Evolutionary conservation across 1,139 yeast species (phyloP), one percentile per base, ranked within the genome.

Genomic region (Candida sp.): DNA sequence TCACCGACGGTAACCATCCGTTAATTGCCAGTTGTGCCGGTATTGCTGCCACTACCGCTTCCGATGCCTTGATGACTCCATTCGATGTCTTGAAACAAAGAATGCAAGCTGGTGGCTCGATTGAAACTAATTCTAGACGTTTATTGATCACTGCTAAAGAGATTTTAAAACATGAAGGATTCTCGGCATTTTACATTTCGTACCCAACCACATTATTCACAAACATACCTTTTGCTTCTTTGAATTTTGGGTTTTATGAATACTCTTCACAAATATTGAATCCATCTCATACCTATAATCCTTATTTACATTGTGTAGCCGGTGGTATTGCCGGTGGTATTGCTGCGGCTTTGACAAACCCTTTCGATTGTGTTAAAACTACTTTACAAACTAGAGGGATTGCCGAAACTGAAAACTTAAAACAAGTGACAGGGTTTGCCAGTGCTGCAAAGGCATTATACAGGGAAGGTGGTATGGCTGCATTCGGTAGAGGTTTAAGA

Each of bases 31-130:
- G 95, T 39, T 63, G 82, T 19, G 93, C 96, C 12, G 98, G 98
- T 49, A 87, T 91, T n/a, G 84, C 89, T 21, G 99, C 98, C 25
- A 93, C 99, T 5, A 81, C 83, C 19, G 89, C 95, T 1, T 84
- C 95, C 3, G 99, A 93, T 66, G 97, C 97, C 3, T 75, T 95
- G 53, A 91, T 93, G 98, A 93, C 95, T 49, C 99, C 99, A 21
- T 93, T 93, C 61, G 99, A 93, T 60, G 96, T 93, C 35, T 75
- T 95, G 50, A 93, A 93, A 63, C 99, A 93, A 55, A 60, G 78
- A 58, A 73, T 73, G 78, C 79, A 73, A 56, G 75, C 69, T 12
- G 44, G 46, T 15, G 52, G 55, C 12, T 41, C 55, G 4, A 43
- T 49, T 11, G 42, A 47, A 12, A 34, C 55, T 9, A 45, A 57